Evolutionary conservation across 768 basidiomycete genomes (phyloP), one percentile per base, ranked within the genome.

Genomic region (Trametes maxima): DNA sequence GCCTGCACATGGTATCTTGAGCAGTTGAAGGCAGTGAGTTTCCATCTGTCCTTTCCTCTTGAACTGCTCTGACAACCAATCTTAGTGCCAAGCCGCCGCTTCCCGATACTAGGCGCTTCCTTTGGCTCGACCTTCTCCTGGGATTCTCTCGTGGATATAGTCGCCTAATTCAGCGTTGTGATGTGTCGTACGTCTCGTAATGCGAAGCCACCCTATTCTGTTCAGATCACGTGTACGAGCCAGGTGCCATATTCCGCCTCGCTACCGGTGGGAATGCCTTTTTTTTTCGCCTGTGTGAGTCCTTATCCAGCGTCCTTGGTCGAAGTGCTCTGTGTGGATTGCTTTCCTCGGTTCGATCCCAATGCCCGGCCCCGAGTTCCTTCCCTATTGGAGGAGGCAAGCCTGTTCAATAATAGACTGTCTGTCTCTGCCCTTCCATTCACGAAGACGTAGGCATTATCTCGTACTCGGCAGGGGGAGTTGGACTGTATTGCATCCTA

Each of bases 1-100:
- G 86, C 89, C 6, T 95, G 94, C 78, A 79, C 85, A 17, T 95
- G 88, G 85, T 95, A 92, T 71, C 85, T 94, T 28, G 91, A 94
- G 68, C 90, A 93, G 70, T 82, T 94, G 51, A 94, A 94, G 76
- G 89, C 89, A 55, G 91, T 93, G 73, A 70, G 91, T 84, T 43
- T 16, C 14, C 19, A 14, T 49, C 54, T 11, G 21, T 46, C 17
- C 19, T 33, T 33, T 11, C 25, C 16, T 11, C 17, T 14, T 14
- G 39, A 12, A 37, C n/a, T 8, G 7, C 16, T 0, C 66, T 59
- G 36, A 63, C 63, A 58, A 42, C 65, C 16, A 14, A 50, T 57
- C 47, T 39, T 65, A 91, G 88, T 92, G 89, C 76, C 89, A 91
- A 75, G 85, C 87, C 60, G 88, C 89, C 36, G 89, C 89, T 55